These are phyloP conservation scores for Rhododendron williamsianum DNA, from an alignment of 148 eudicot species.

Conservation along the genomic window DNA sequence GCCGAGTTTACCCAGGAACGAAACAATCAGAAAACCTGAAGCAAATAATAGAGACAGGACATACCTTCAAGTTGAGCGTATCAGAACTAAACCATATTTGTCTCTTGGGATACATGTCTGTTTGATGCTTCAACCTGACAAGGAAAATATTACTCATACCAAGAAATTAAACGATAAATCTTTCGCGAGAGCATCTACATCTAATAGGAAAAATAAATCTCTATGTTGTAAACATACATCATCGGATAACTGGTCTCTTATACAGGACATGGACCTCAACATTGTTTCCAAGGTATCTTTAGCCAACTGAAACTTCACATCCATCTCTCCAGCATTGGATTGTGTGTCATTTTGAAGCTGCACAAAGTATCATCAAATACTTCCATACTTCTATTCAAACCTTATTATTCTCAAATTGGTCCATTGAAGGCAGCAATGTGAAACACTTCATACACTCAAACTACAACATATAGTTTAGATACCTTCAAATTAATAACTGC, in stretches of 20 bases:
- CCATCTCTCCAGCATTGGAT: constrained; percentile 22
- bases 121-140: constrained; percentile 22
- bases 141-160: neutral
- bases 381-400: neutral
- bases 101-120: constrained; percentile 12
- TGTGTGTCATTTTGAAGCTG: constrained; percentile 30
- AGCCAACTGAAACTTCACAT: constrained; percentile 35
- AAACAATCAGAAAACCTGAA: constrained; percentile 3
- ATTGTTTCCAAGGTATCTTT: constrained; percentile 38
- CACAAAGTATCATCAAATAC: constrained; percentile 3
- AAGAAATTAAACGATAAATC: neutral
- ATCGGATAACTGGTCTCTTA: constrained; percentile 32
- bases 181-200: neutral
- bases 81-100: constrained; percentile 12
- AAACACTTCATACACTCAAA: neutral
- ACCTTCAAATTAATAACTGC: constrained; percentile 35
- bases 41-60: neutral
- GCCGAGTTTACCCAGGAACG: neutral
- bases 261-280: constrained; percentile 36
- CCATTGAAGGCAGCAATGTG: neutral
- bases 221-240: constrained; percentile 20
- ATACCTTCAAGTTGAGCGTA: neutral
- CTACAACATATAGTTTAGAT: neutral
- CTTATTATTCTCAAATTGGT: neutral
- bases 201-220: neutral